Base-by-base conservation (phyloP, 257 asterid species). In the Knoxia roxburghii region DNA sequence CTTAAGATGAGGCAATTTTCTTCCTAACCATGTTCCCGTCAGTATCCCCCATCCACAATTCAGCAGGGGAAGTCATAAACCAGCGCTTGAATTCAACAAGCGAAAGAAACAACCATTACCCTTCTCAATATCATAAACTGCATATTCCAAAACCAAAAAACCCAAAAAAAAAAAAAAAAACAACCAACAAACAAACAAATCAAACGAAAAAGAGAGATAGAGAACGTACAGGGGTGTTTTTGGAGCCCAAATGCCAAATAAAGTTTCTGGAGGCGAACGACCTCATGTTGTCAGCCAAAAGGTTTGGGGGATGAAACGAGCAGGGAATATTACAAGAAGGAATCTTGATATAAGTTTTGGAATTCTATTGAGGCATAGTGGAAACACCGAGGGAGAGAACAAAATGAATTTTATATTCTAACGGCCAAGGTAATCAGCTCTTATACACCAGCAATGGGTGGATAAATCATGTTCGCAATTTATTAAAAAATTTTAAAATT, bases 211-310 rank as follows among this genome's bases (percentile, higher is more conserved):
- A 21, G 29, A 15, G 35, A 56, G 57, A 52, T 61, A n/a, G 24
- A 68, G 12, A 68, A 70, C 87, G 52, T 80, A 90, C 95, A 68
- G 70, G 78, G 77, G 40, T 61, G 75, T 73, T 83, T 54, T 74
- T 70, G 21, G 61, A 56, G 68, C 75, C 72, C 72, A 63, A 72
- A 62, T 70, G 85, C 79, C 82, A 77, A 52, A 65, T 72, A 53
- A 79, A 66, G 71, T 74, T 61, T 80, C 70, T 84, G 72, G 83
- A 71, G 58, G 86, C 60, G 81, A 77, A 81, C 63, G 74, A 71
- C 71, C 81, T 81, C 98, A 87, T 89, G 77, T 26, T 58, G 73
- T 67, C 43, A 64, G 17, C 49, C n/a, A 30, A 24, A 43, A 56
- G 24, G 40, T 21, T 18, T 9, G 8, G 30, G 12, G 17, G 49